Evolutionary conservation across 1,139 yeast genomes (phyloP).

Genomic region (Keqinozyma sinolaborantium): DNA sequence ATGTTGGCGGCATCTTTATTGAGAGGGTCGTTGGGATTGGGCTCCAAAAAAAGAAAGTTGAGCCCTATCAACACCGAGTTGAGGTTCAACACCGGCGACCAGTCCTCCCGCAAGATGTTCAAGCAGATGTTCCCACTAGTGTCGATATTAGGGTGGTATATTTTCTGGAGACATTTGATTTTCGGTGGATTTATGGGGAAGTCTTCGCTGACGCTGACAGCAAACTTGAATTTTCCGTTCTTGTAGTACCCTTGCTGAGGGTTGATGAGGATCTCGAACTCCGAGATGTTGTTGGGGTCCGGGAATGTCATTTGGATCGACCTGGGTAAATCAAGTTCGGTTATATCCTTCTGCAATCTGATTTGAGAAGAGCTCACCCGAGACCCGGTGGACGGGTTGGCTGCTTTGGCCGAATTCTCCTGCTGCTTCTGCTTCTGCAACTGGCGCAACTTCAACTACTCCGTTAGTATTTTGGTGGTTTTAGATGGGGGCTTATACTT

Average conservation of each 20-base stretch:
- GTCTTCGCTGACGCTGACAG: constrained; percentile 59
- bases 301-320: constrained; percentile 58
- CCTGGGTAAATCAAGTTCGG: constrained; percentile 66
- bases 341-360: constrained; percentile 58
- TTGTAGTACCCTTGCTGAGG: constrained; percentile 84
- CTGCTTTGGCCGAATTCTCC: constrained; percentile 25
- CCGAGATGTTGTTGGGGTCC: constrained; percentile 54
- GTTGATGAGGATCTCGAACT: constrained; percentile 53
- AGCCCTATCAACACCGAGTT: constrained; percentile 83
- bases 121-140: constrained; percentile 86
- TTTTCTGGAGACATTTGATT: constrained; percentile 64
- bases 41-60: constrained; percentile 82
- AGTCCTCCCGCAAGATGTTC: constrained; percentile 87
- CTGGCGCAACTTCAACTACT: constrained; percentile 52
- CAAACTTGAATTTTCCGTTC: constrained; percentile 66
- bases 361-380: constrained; percentile 49
- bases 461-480: constrained; percentile 4
- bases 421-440: constrained; percentile 57
- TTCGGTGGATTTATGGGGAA: constrained; percentile 95
- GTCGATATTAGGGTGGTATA: constrained; percentile 94
- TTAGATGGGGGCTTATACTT: not conserved
- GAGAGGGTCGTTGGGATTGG: constrained; percentile 88
- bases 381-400: constrained; percentile 12
- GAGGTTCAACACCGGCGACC: constrained; percentile 90
- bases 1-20: constrained; percentile 86